Base-by-base conservation (phyloP, 2,329 filamentous ascomycete species). In the Trichothecium roseum region DNA sequence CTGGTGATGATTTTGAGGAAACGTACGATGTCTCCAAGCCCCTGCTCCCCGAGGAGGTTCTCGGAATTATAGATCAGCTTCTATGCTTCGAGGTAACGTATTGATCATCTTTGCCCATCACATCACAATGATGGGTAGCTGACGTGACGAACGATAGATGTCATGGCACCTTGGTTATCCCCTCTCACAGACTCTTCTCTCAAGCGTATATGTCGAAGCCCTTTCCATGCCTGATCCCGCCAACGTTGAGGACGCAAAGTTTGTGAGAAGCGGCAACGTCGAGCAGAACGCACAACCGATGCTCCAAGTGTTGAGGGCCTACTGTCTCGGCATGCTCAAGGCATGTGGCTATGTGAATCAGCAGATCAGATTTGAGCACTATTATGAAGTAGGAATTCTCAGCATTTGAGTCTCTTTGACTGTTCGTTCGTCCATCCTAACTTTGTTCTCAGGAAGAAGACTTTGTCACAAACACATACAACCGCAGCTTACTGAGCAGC, bases 131-230 rank as follows among this genome's bases (percentile, higher is more conserved):
- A 15, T 20, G 18, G 28, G 20, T 24, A 24, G 20, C 20, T 24
- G 10, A 24, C 28, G 32, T 45, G 18, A 31, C 32, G 24, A 30
- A 26, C 34, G 24, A 18, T 50, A 91, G 81, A 93, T 94, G 75
- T 85, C 87, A 42, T 98, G 93, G 88, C 87, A 96, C 54, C 77
- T 85, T 47, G 91, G 93, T n/a, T 88, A 94, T 51, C 87, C 91
- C 2, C 72, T 98, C 8, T 93, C 89, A 2, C 91, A 96, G 55
- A 96, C 91, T 0, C 64, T 98, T 2, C 87, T 96, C 54, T 95
- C 88, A 5, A 94, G 86, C 35, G 69, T 94, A 24, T 91, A 98
- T 55, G 74, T 96, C 38, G 88, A 95, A 48, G 78, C 77, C 33
- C 67, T 98, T 13, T 63, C 94, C 40, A 82, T 78, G 61, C 80